Evolutionary conservation across 2,329 filamentous ascomycete species (phyloP), one percentile per base, ranked within the genome.

Genomic region (Bimuria novae-zelandiae): DNA sequence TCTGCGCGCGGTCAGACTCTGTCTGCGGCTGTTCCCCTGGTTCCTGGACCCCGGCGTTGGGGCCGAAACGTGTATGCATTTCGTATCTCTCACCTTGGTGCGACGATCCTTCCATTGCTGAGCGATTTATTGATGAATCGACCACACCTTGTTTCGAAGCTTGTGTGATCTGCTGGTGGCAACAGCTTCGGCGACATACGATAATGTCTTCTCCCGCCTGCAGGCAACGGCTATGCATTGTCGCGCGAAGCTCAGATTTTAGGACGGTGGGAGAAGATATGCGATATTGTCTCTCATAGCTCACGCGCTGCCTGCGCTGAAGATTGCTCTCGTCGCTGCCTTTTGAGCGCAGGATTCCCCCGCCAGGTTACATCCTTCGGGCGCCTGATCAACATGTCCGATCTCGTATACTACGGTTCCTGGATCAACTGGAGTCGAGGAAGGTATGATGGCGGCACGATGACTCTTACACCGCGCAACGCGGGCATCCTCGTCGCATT

Each of bases 351-450:
- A 39, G 10, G 14, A 39, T 23, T 27, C 12, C 4, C 27, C 23
- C 21, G 14, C 4, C 10, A 16, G 39, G 21, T 14, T n/a, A n/a
- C 22, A 27, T 27, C 39, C 22, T 27, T 41, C 21, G 12, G 12
- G 22, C 12, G 2, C 11, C 11, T 14, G 7, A 41, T 27, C 21
- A 27, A 41, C 39, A 41, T 41, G 39, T 41, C 39, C 6, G 23
- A 17, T 17, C 21, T 41, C 17, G 49, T 73, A 4, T 54, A 68
- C 39, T 44, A 62, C 7, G 71, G 70, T 10, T n/a, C 65, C 21
- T 73, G 72, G 72, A 71, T 57, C 1, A 66, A 74, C 46, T 72
- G 65, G 66, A 67, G 65, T n/a, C 47, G 56, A 12, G 70, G 72
- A 2, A 40, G 36, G 2, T 47, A 71, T 12, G 25, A 55, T 3